Conservation (phyloP, 1,284 basidiomycete genomes). For the Sutorius eximius region DNA sequence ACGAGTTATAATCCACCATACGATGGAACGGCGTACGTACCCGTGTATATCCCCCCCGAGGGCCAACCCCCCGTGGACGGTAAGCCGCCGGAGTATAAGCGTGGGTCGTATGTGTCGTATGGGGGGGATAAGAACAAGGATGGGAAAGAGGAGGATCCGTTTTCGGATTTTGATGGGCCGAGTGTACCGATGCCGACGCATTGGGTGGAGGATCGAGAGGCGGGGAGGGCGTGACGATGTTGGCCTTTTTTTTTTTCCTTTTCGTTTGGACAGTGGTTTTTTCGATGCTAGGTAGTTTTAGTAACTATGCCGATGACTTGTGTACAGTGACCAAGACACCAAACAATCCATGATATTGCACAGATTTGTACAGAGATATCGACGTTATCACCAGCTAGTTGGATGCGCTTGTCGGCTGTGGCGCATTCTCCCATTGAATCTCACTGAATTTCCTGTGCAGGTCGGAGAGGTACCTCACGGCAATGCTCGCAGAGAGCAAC, state of each 20-base stretch:
- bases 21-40: constrained; percentile 23
- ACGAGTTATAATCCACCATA: constrained; percentile 45
- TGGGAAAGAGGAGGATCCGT: constrained; percentile 30
- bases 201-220: constrained; percentile 36
- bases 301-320: too few species aligned
- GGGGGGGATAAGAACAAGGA: constrained; percentile 27
- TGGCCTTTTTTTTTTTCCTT: too few species aligned
- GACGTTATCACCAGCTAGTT: neutral
- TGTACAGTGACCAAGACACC: too few species aligned
- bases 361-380: neutral
- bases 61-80: constrained; percentile 25
- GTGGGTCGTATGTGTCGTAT: constrained; percentile 9
- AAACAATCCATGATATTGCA: neutral
- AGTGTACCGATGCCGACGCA: constrained; percentile 36
- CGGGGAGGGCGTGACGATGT: neutral
- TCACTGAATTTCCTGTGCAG: neutral
- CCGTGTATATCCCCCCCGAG: constrained; percentile 31
- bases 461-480: constrained; percentile 2
- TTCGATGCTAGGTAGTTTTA: too few species aligned
- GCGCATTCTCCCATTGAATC: neutral
- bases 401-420: neutral
- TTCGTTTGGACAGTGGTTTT: too few species aligned
- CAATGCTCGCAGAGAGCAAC: constrained; percentile 14
- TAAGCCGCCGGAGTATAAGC: constrained; percentile 36
- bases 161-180: constrained; percentile 32